Evolutionary conservation across 2,329 filamentous ascomycete species (phyloP).

Genomic region (Diaporthe vexans): DNA sequence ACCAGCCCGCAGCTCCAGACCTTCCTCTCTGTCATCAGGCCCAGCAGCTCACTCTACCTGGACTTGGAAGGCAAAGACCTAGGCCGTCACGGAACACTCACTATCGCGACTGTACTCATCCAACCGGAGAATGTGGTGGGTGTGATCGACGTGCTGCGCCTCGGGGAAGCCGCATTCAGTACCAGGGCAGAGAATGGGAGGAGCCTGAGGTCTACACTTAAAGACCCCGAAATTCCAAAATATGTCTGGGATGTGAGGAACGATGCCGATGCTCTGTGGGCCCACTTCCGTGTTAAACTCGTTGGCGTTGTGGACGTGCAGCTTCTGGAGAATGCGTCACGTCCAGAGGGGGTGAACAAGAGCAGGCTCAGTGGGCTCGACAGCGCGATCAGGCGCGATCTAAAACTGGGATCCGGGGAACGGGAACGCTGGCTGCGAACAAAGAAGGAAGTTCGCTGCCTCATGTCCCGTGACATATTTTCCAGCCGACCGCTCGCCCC

Average conservation of each 20-base stretch:
- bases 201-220: slow-evolving; percentile 45
- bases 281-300: slow-evolving; percentile 44
- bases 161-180: slow-evolving; percentile 43
- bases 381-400: slow-evolving; percentile 36
- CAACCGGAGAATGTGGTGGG: slow-evolving; percentile 26
- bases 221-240: slow-evolving; percentile 44
- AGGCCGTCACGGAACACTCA: slow-evolving; percentile 43
- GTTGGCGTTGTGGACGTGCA: slow-evolving; percentile 48
- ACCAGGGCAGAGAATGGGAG: slow-evolving; percentile 20
- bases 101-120: slow-evolving; percentile 43
- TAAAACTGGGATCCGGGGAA: slow-evolving; percentile 1
- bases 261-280: slow-evolving; percentile 48
- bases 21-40: slow-evolving; percentile 41
- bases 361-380: slow-evolving; percentile 41
- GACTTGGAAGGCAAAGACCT: slow-evolving; percentile 44
- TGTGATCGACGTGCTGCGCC: slow-evolving; percentile 46
- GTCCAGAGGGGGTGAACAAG: slow-evolving; percentile 32
- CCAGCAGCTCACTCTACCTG: slow-evolving; percentile 42
- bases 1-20: slow-evolving; percentile 15
- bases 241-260: slow-evolving; percentile 48
- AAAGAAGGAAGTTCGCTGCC: not conserved
- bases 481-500: slow-evolving; percentile 39
- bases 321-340: slow-evolving; percentile 48
- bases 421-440: not conserved
- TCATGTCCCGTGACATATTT: slow-evolving; percentile 38